Evolutionary conservation across 352 stramenopile genomes (phyloP).

Genomic region (Globisporangium orthogonon): DNA sequence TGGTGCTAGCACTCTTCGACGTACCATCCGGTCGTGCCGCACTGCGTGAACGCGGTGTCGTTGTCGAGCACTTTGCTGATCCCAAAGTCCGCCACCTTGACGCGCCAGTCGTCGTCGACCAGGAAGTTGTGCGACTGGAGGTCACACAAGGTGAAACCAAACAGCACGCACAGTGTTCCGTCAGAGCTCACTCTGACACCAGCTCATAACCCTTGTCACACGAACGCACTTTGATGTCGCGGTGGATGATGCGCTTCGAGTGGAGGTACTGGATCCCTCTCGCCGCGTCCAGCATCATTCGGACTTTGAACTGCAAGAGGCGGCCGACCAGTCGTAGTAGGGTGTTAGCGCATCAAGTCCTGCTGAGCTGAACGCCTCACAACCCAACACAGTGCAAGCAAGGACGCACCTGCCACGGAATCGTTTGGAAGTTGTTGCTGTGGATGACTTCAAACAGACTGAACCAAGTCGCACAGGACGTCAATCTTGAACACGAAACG

Average conservation of each 20-base stretch:
- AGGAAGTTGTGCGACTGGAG: constrained; percentile 85
- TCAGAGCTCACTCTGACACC: background rate
- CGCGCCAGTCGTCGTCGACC: constrained; percentile 86
- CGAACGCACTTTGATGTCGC: constrained; percentile 77
- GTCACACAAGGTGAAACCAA: background rate
- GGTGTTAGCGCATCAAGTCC: too few species aligned
- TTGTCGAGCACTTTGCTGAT: constrained; percentile 87
- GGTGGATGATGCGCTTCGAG: constrained; percentile 84
- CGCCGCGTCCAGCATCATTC: constrained; percentile 87
- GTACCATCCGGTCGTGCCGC: constrained; percentile 82
- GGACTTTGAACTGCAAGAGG: constrained; percentile 70
- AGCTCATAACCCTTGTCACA: background rate
- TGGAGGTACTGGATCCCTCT: constrained; percentile 87
- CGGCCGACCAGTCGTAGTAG: too few species aligned
- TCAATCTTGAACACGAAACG: background rate
- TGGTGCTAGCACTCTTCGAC: constrained; percentile 1
- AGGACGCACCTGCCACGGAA: constrained; percentile 75
- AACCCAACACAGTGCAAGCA: background rate
- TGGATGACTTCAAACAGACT: constrained; percentile 89
- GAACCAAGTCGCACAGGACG: background rate
- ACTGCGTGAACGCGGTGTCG: constrained; percentile 83
- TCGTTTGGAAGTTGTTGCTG: constrained; percentile 84
- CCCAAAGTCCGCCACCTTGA: constrained; percentile 86
- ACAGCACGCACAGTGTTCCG: background rate
- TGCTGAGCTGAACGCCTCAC: too few species aligned